These are phyloP conservation scores for Paecilomyces sp. DNA, from an alignment of 2,329 filamentous ascomycete species.

Conservation along the genomic window DNA sequence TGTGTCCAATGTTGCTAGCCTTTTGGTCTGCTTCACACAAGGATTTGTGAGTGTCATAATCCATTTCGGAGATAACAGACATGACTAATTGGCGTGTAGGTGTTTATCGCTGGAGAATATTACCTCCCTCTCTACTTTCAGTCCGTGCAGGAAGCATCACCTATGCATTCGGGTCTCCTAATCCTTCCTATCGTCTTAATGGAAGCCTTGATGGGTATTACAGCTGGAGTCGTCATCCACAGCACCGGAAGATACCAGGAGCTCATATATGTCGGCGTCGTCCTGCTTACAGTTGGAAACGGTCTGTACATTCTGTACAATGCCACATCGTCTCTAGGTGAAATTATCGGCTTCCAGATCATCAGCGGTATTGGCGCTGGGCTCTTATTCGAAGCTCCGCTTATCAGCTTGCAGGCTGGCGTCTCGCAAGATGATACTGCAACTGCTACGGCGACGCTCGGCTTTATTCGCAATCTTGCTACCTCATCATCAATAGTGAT, in stretches of 20 bases:
- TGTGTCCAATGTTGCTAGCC: conserved; percentile 50
- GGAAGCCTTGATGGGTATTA: conserved; percentile 39
- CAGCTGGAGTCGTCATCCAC: conserved; percentile 43
- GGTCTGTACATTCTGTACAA: conserved; percentile 41
- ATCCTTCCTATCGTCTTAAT: conserved; percentile 53
- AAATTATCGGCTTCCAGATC: conserved; percentile 44
- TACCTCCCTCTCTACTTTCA: conserved; percentile 71
- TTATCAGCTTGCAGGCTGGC: conserved; percentile 50
- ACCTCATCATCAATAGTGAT: conserved; percentile 63
- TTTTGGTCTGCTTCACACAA: conserved; percentile 44
- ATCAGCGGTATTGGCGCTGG: conserved; percentile 46
- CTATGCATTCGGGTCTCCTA: conserved; percentile 52
- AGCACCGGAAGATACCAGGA: conserved; percentile 44
- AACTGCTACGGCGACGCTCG: conserved; percentile 46
- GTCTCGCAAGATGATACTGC: conserved; percentile 44
- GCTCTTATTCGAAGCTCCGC: conserved; percentile 47
- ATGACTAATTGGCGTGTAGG: conserved; percentile 22
- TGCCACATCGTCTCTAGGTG: conserved; percentile 26
- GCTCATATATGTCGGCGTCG: conserved; percentile 38
- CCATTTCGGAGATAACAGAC: not conserved
- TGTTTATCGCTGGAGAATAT: conserved; percentile 60
- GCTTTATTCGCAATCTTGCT: conserved; percentile 58
- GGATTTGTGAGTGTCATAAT: conserved; percentile 32
- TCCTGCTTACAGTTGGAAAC: conserved; percentile 38
- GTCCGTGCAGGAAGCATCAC: conserved; percentile 54